Evolutionary conservation across 345 rosid genomes (phyloP).

Genomic region (Kandelia obovata): DNA sequence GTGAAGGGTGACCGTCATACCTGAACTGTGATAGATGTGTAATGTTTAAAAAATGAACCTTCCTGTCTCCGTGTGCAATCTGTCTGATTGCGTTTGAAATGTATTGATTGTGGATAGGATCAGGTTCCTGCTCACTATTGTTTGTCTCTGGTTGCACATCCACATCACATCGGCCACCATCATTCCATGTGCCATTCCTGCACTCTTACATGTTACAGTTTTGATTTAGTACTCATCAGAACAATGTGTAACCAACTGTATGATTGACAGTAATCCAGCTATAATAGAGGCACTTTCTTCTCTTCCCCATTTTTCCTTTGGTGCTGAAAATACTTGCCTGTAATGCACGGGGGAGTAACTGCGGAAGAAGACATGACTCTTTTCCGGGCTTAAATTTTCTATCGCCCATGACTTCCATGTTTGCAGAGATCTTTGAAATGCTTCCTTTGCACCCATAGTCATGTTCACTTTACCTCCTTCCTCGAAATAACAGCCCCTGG

Average conservation of each 20-base stretch:
- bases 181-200: slow-evolving; percentile 70
- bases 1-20: slow-evolving; percentile 75
- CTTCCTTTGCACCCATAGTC: slow-evolving; percentile 67
- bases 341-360: slow-evolving; percentile 80
- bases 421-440: slow-evolving; percentile 56
- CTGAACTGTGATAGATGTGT: slow-evolving; percentile 68
- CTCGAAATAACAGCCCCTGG: slow-evolving; percentile 70
- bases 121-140: slow-evolving; percentile 40
- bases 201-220: neutral
- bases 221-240: neutral
- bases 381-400: slow-evolving; percentile 41
- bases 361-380: slow-evolving; percentile 60
- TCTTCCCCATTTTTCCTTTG: neutral
- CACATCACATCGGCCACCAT: slow-evolving; percentile 62
- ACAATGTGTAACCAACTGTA: neutral
- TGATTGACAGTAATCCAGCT: neutral
- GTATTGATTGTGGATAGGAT: slow-evolving; percentile 45
- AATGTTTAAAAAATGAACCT: slow-evolving; percentile 62
- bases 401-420: slow-evolving; percentile 65
- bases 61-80: slow-evolving; percentile 38
- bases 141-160: slow-evolving; percentile 54
- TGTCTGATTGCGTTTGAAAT: slow-evolving; percentile 45
- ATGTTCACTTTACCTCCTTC: slow-evolving; percentile 55
- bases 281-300: no score
- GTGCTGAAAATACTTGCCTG: slow-evolving; percentile 38